These are phyloP conservation scores for Nicotiana sylvestris DNA, from an alignment of 257 asterid species.

Conservation along the genomic window DNA sequence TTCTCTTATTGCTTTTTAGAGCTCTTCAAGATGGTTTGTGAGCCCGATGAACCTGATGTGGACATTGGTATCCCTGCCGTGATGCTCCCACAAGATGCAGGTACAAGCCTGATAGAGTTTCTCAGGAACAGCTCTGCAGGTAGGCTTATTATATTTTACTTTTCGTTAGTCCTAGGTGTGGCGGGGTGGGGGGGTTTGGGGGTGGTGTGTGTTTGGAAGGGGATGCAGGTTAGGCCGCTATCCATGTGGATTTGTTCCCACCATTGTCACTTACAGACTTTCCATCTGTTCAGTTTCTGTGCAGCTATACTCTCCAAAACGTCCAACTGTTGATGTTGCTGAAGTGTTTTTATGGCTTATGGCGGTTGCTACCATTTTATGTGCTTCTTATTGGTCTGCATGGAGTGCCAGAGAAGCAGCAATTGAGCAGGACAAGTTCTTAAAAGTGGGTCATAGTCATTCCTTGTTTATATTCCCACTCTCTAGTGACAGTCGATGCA, in stretches of 20 bases:
- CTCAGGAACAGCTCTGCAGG: constrained; percentile 56
- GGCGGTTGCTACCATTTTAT: constrained; percentile 19
- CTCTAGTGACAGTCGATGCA: background rate
- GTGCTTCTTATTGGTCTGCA: constrained; percentile 90
- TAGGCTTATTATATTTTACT: constrained; percentile 28
- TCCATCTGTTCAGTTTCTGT: constrained; percentile 61
- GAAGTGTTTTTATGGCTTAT: constrained; percentile 25
- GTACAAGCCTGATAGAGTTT: constrained; percentile 45
- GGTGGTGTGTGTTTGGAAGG: background rate
- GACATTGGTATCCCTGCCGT: constrained; percentile 72
- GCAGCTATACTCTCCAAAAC: constrained; percentile 29
- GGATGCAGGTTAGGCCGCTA: background rate
- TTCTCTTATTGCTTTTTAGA: constrained; percentile 40
- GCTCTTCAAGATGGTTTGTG: constrained; percentile 99
- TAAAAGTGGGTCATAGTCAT: constrained; percentile 45
- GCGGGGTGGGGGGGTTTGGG: background rate
- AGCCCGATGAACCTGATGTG: constrained; percentile 62
- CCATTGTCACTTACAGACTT: constrained; percentile 1
- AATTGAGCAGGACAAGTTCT: constrained; percentile 71
- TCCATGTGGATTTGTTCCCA: background rate
- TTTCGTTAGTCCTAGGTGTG: background rate
- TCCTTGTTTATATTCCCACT: background rate
- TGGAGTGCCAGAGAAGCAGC: constrained; percentile 89
- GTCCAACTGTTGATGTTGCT: constrained; percentile 20
- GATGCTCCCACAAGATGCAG: constrained; percentile 98